A percentile compares a stretch with the other conserved stretches of the same genome.
Evolutionary conservation across 306 rosid species (phyloP).

Genomic region (Castanospermum australe): DNA sequence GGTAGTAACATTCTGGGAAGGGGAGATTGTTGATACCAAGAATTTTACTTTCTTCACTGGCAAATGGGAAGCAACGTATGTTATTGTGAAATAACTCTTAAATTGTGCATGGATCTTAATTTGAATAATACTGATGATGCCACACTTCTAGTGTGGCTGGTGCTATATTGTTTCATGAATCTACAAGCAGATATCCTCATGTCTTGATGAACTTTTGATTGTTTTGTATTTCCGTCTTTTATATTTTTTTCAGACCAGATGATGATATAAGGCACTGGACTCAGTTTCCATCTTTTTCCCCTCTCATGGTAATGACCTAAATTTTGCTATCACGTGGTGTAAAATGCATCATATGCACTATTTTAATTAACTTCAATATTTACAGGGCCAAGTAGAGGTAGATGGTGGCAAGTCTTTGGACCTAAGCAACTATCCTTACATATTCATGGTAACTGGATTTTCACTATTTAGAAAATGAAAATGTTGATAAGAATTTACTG

Average conservation of each 20-base stretch:
- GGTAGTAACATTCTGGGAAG: slow-evolving; percentile 99
- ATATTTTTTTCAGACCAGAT: slow-evolving; percentile 55
- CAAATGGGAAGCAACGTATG: slow-evolving; percentile 96
- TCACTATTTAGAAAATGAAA: slow-evolving; percentile 13
- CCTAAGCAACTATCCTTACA: slow-evolving; percentile 69
- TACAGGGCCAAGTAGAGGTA: slow-evolving; percentile 67
- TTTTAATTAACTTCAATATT: slow-evolving; percentile 13
- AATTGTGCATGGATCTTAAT: slow-evolving; percentile 7
- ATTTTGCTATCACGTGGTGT: slow-evolving; percentile 4
- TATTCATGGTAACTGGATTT: slow-evolving; percentile 74
- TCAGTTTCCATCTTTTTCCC: slow-evolving; percentile 77
- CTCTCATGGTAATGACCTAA: slow-evolving; percentile 51
- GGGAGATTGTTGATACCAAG: slow-evolving; percentile 92
- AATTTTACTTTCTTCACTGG: slow-evolving; percentile 96
- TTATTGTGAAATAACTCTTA: slow-evolving; percentile 22
- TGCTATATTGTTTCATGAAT: background rate
- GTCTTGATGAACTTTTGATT: slow-evolving; percentile 1
- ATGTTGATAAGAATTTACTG: background rate
- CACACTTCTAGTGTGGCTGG: background rate
- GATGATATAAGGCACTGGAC: slow-evolving; percentile 92
- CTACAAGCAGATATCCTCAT: background rate
- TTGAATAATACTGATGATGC: slow-evolving; percentile 19
- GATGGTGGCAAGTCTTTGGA: slow-evolving; percentile 94
- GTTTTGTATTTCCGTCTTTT: background rate
- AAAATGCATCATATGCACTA: background rate